Base-by-base conservation (phyloP, 352 stramenopile species). In the Phytophthora niederhauseri region DNA sequence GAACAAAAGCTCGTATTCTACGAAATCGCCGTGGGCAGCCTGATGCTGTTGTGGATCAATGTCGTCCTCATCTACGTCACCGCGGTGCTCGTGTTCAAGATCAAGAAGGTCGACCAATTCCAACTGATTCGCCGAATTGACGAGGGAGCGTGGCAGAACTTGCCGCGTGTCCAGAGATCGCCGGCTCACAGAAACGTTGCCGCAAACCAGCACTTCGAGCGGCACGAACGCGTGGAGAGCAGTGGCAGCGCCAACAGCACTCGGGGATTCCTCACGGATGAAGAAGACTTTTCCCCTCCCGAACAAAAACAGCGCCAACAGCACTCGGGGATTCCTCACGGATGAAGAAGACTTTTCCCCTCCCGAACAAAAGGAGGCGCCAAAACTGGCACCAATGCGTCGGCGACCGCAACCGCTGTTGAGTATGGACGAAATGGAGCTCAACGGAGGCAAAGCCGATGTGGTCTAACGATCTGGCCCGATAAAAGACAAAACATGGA, bases 51-150 rank as follows among this genome's bases (percentile, higher is more conserved):
- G 62, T 94, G 87, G 87, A 93, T 96, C 58, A 96, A 96, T 61
- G 84, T 96, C 34, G 73, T 94, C 69, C 91, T 96, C 59, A 96
- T 96, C 63, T 96, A 96, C 75, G 75, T 94, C 54, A 92, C 84
- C 26, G 89, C 89, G 24, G 87, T 95, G 19, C 50, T 94, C n/a
- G 85, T 96, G 14, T 96, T 96, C 70, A 96, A 96, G 66, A 88
- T 94, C 58, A 96, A 96, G 67, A 83, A 93, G 43, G 86, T 95
- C 0, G 88, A 88, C 55, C 85, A 93, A 55, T 95, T 95, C 61
- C 86, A 94, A 63, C 71, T 95, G 17, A 92, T 95, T 54, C 86
- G 88, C 15, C 80, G 76, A 14, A 77, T 94, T 30, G 88, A 94
- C 45, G 85, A 95, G 71, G 81, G 65, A 28, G 72, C 84, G n/a